Percentiles rank a stretch among this genome's conserved stretches.
Conservation (phyloP, 331 rosid species). For the Pyracantha coccinea region DNA sequence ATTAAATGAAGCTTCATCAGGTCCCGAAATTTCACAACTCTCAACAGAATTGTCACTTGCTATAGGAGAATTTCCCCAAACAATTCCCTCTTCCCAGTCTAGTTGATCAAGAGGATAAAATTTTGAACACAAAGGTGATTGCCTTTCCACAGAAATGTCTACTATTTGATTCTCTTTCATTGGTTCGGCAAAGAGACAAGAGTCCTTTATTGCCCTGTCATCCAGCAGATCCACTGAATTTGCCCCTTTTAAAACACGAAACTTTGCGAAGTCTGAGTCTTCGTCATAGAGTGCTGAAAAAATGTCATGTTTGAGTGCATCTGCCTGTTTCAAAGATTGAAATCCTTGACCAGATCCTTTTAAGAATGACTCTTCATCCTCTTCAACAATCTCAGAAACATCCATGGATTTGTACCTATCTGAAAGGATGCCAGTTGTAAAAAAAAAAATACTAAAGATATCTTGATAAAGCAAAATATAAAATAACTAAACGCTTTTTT, state of each 20-base stretch:
- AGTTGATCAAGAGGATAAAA: conserved; percentile 84
- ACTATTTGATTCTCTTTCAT: conserved; percentile 42
- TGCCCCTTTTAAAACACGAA: conserved; percentile 43
- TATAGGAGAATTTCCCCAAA: conserved; percentile 82
- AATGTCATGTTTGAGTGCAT: conserved; percentile 22
- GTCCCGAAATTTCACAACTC: conserved; percentile 57
- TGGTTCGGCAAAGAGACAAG: conserved; percentile 54
- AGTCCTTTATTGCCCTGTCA: conserved; percentile 32
- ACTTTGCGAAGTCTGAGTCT: conserved; percentile 42
- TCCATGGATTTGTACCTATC: conserved; percentile 55
- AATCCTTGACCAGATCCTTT: conserved; percentile 41
- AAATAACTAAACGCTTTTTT: not conserved
- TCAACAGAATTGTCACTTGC: conserved; percentile 35
- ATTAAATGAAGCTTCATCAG: conserved; percentile 38
- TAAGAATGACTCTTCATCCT: conserved; percentile 84
- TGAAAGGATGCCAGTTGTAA: conserved; percentile 16
- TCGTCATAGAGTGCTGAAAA: conserved; percentile 36
- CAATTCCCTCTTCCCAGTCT: conserved; percentile 83
- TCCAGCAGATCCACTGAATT: conserved; percentile 26
- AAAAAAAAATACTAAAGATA: not conserved
- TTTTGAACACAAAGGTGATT: conserved; percentile 27
- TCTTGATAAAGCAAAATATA: not conserved
- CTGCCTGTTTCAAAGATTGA: conserved; percentile 36
- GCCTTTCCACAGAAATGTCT: conserved; percentile 28
- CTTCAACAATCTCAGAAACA: conserved; percentile 68